Base-by-base conservation (phyloP, 257 asterid genomes). In the Solanum lycopersicoides region DNA sequence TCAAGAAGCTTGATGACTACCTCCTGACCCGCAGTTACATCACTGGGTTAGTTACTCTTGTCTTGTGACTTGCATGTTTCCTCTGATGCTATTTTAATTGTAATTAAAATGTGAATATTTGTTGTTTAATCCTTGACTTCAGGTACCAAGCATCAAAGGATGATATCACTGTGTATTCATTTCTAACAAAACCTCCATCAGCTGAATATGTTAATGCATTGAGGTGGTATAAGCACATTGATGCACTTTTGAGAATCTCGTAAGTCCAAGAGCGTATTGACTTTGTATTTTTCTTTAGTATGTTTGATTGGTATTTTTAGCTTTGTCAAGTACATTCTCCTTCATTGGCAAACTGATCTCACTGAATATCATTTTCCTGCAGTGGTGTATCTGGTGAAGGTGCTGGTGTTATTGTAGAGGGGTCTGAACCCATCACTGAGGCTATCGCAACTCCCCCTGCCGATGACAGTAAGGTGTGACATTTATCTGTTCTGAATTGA, bases 71-170 rank as follows among this genome's bases (percentile, higher is more conserved):
- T 79, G 2, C 14, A 79, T 68, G 37, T 86, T 2, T 23, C 35
- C 9, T 30, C 6, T 45, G 66, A 21, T 7, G n/a, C 30, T 73
- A 41, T 63, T 60, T 84, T 59, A 37, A 21, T 13, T 72, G 28
- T 35, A 0, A 32, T 13, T n/a, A 18, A 3, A 71, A 73, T 45
- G 80, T 42, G 2, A 13, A 86, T 39, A 34, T 30, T 83, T 53
- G 4, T 50, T 34, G 4, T 66, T 34, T 16, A 21, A 28, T 68
- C 18, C 73, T 63, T 32, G 71, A 87, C 86, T 87, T 92, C 76
- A 96, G 98, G 87, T 94, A 95, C 90, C 98, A 91, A 89, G 98
- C 98, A 25, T 96, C 98, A 1, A 96, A 96, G 84, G 99, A 95
- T 88, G 99, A 96, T 87, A 87, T 96, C 63, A 89, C 94, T 0